Evolutionary conservation across 805 yeast genomes (phyloP).

Genomic region (Grigorovia jiainica): DNA sequence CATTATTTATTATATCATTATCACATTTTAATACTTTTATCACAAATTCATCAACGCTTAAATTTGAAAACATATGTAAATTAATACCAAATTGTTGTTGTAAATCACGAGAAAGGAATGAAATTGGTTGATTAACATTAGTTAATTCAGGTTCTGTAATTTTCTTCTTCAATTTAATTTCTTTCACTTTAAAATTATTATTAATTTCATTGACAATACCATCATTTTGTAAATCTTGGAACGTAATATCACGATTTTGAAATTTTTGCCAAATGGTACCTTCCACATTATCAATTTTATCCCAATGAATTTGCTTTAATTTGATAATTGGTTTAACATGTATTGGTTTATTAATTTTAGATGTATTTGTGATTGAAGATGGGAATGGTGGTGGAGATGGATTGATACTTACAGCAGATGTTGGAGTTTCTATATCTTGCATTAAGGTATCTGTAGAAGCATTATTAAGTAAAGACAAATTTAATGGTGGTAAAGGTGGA

Average conservation of each 20-base stretch:
- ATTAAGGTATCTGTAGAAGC: not conserved
- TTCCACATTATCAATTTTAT: constrained; percentile 48
- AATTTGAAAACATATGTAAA: constrained; percentile 49
- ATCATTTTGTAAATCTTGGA: constrained; percentile 40
- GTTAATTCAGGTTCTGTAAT: constrained; percentile 18
- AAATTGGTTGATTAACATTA: constrained; percentile 31
- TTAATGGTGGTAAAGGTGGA: constrained; percentile 28
- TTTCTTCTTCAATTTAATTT: constrained; percentile 30
- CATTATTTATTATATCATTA: constrained; percentile 39
- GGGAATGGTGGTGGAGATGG: constrained; percentile 23
- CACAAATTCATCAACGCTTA: constrained; percentile 47
- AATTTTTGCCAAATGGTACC: constrained; percentile 56
- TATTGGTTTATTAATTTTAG: not conserved
- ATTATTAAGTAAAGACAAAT: not conserved
- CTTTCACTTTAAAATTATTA: constrained; percentile 43
- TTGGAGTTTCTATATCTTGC: constrained; percentile 12
- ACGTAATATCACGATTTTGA: constrained; percentile 31
- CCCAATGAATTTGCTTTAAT: constrained; percentile 79
- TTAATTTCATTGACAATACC: constrained; percentile 65
- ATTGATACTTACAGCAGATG: constrained; percentile 6
- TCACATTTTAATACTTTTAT: constrained; percentile 53
- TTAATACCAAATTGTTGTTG: constrained; percentile 78
- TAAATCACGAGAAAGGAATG: constrained; percentile 58
- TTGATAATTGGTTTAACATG: constrained; percentile 35
- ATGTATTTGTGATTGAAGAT: constrained; percentile 1